Base-by-base conservation (phyloP, 192 early-diverging fungal species). In the Diversispora eburnea region DNA sequence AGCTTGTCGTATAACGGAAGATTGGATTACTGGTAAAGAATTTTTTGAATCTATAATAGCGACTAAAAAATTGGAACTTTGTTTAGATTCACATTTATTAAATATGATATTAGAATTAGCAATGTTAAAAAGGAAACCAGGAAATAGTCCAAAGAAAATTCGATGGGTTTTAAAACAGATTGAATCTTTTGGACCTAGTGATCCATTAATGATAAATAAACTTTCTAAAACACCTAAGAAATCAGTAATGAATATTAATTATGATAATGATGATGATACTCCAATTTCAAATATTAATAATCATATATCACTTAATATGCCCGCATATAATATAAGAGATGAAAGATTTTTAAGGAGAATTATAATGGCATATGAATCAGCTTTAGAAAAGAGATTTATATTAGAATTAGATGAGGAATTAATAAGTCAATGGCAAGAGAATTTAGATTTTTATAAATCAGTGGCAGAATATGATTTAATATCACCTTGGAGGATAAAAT, bases 71-170 rank as follows among this genome's bases (percentile, higher is more conserved):
- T 33, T 33, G 25, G 39, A 67, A 33, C 8, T 64, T 17, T n/a
- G 10, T 17, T 51, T 51, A 20, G 65, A 67, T 67, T 12, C 19
- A 48, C 65, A 20, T 22, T 41, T 67, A 25, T 67, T 67, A 67
- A 67, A 48, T 49, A 51, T 20, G 20, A 49, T 67, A n/a, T 51
- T 67, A 6, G 65, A 67, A 22, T 67, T 67, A 17, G 42, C 65
- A 5, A 46, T 15, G 4, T 41, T 62, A 41, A 22, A 62, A 41
- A 5, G 60, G 4, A 42, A 51, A 51, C 13, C 49, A 12, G 49
- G 13, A 13, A 13, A 13, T 51, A 12, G 9, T 12, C 49, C 49
- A 13, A 13, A 51, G 49, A 51, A 51, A 51, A 13, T 51, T 51
- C 2, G 49, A 12, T 51, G 49, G 49, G 4, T 13, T 12, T 51